phyloP scores from a whole-genome alignment of 1,284 basidiomycete genomes.

The Sporisorium graminicola region DNA sequence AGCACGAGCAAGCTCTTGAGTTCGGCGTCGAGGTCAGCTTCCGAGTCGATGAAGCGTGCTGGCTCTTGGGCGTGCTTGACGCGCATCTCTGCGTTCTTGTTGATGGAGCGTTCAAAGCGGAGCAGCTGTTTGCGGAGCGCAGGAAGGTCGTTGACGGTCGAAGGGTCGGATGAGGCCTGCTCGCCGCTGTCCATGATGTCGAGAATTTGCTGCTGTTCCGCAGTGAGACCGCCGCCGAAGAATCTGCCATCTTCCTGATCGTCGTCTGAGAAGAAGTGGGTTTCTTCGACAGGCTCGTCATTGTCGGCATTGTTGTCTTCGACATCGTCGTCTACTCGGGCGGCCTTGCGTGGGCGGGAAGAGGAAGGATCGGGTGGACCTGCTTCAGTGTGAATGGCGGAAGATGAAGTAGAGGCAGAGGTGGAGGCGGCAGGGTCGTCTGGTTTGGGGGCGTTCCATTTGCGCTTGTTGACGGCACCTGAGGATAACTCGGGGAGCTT shows the following conservation, averaged over 20 bases:
- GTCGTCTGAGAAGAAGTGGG: constrained; percentile 58
- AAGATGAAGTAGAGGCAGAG: constrained; percentile 4
- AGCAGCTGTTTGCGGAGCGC: constrained; percentile 77
- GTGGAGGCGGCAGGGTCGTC: constrained; percentile 21
- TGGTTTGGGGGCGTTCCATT: constrained; percentile 55
- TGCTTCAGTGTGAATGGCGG: constrained; percentile 5
- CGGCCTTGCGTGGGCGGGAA: constrained; percentile 21
- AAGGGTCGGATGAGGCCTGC: constrained; percentile 8
- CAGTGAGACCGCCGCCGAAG: constrained; percentile 66
- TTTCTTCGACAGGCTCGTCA: constrained; percentile 30
- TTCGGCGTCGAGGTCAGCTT: constrained; percentile 89
- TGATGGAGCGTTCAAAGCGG: constrained; percentile 86
- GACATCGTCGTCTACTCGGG: constrained; percentile 41
- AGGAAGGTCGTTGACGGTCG: constrained; percentile 11
- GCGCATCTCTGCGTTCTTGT: constrained; percentile 93
- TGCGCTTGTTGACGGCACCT: constrained; percentile 64
- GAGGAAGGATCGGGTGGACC: constrained; percentile 5
- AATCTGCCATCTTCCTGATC: constrained; percentile 67
- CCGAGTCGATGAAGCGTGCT: constrained; percentile 94
- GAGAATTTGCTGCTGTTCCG: constrained; percentile 62
- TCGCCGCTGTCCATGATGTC: constrained; percentile 61
- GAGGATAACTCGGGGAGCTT: constrained; percentile 65
- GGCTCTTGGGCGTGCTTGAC: constrained; percentile 71
- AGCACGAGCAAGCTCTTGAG: constrained; percentile 85
- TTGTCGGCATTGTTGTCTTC: constrained; percentile 23